Evolutionary conservation across 768 basidiomycete genomes (phyloP), one percentile per base, ranked within the genome.

Genomic region (Boletus eberwhitei): DNA sequence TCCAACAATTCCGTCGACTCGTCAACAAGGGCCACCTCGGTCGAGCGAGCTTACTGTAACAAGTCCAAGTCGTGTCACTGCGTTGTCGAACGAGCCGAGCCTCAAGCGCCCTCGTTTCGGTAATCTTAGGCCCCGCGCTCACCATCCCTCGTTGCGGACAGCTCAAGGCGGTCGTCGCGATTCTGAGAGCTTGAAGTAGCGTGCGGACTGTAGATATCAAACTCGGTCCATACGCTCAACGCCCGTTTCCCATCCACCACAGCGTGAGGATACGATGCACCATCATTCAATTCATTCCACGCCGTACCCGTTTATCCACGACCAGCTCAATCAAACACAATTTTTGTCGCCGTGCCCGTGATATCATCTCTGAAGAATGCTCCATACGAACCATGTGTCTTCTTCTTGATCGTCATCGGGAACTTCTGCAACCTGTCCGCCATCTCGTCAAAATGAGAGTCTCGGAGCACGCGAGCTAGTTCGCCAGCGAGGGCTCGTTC

Each of bases 361-460:
- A 77, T 72, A 56, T 78, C 78, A 59, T 89, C 84, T 52, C 87
- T 71, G 71, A 80, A 93, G 72, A 92, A 93, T 6, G 88, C 90
- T 5, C 94, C 95, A 62, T 97, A 98, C 39, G 83, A 87, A 19
- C 90, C 76, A 64, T 98, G 95, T 62, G 87, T 83, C 79, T 85
- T 92, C 80, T 98, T 98, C 78, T 96, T 97, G 75, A 98, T 93
- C 54, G 94, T 91, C 82, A 95, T 92, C 48, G 93, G 93, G 78
- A 97, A 98, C 64, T 86, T 85, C 54, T 86, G 83, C 73, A 97
- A 75, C 24, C 53, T 62, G 50, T 70, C 69, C 6, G 73, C 85
- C 60, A 88, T 84, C 45, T 86, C 82, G 53, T 88, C 83, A 59
- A 90, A 91, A 31, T 88, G 91, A 42, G 88, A 87, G 69, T 98